Evolutionary conservation across 257 asterid species (phyloP).

Genomic region (Hygrophila difformis): DNA sequence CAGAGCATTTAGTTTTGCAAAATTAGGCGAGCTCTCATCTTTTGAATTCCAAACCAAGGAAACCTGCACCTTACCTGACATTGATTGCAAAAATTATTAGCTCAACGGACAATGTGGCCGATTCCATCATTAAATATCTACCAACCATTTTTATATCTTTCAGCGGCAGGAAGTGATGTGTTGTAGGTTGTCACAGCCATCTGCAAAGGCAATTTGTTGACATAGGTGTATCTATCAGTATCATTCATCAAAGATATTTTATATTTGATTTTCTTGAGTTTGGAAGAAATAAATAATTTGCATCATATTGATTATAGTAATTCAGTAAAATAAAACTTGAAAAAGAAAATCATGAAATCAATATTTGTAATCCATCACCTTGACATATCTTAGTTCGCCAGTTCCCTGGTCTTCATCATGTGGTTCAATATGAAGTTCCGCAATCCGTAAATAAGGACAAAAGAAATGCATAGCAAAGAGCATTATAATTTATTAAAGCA

Average conservation of each 20-base stretch:
- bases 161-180: slow-evolving; percentile 74
- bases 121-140: slow-evolving; percentile 12
- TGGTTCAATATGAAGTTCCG: slow-evolving; percentile 60
- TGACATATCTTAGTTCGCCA: slow-evolving; percentile 88
- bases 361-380: slow-evolving; percentile 36
- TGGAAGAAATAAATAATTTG: too few relatives aligned
- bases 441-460: slow-evolving; percentile 35
- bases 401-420: slow-evolving; percentile 81
- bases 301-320: too few relatives aligned
- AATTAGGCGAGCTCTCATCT: slow-evolving; percentile 61
- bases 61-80: slow-evolving; percentile 88
- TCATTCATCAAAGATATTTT: not conserved
- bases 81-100: slow-evolving; percentile 18
- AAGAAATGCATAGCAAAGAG: not conserved
- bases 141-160: slow-evolving; percentile 81
- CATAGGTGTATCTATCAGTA: not conserved
- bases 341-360: slow-evolving; percentile 4
- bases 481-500: not conserved
- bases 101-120: slow-evolving; percentile 12
- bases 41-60: slow-evolving; percentile 90
- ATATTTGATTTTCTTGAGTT: not conserved
- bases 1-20: slow-evolving; percentile 51
- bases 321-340: too few relatives aligned
- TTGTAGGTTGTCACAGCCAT: slow-evolving; percentile 90
- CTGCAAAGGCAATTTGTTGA: slow-evolving; percentile 22